Percentiles rank a stretch among this genome's conserved stretches.
phyloP scores from a whole-genome alignment of 192 early-diverging fungal species.

The Entomortierella beljakovae region DNA sequence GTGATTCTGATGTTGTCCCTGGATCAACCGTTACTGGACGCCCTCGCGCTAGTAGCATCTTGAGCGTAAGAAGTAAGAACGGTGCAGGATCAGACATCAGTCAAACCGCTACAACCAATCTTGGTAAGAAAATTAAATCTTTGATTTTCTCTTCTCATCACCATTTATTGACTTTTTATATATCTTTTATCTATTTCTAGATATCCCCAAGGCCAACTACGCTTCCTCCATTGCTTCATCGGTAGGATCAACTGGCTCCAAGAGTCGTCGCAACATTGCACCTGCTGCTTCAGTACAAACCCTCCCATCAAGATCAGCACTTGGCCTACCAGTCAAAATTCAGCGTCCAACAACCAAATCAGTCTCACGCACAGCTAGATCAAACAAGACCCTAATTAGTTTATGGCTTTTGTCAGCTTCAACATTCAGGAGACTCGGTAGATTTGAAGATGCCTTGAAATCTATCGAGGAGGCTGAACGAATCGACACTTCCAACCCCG shows the following conservation, averaged over 20 bases:
- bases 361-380: slow-evolving; percentile 54
- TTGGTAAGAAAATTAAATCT: slow-evolving; percentile 31
- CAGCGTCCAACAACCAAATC: slow-evolving; percentile 50
- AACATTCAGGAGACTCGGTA: slow-evolving; percentile 58
- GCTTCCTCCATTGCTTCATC: slow-evolving; percentile 54
- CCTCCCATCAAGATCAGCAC: slow-evolving; percentile 33
- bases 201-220: slow-evolving; percentile 53
- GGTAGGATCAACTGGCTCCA: slow-evolving; percentile 33
- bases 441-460: slow-evolving; percentile 65
- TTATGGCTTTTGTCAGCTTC: slow-evolving; percentile 69
- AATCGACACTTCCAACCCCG: slow-evolving; percentile 57
- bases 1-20: slow-evolving; percentile 6
- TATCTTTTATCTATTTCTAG: slow-evolving; percentile 7
- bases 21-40: slow-evolving; percentile 2
- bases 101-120: slow-evolving; percentile 13
- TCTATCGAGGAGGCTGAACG: slow-evolving; percentile 69
- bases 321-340: slow-evolving; percentile 38
- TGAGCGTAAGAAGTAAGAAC: slow-evolving; percentile 33
- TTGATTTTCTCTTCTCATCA: neutral
- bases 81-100: slow-evolving; percentile 38
- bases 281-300: slow-evolving; percentile 44
- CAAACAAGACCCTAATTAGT: slow-evolving; percentile 56
- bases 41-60: slow-evolving; percentile 38
- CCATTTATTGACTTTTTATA: neutral
- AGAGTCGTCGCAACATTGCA: slow-evolving; percentile 45